These are phyloP conservation scores for Colletotrichum orbiculare DNA, from an alignment of 2,329 filamentous ascomycete genomes.

Conservation along the genomic window DNA sequence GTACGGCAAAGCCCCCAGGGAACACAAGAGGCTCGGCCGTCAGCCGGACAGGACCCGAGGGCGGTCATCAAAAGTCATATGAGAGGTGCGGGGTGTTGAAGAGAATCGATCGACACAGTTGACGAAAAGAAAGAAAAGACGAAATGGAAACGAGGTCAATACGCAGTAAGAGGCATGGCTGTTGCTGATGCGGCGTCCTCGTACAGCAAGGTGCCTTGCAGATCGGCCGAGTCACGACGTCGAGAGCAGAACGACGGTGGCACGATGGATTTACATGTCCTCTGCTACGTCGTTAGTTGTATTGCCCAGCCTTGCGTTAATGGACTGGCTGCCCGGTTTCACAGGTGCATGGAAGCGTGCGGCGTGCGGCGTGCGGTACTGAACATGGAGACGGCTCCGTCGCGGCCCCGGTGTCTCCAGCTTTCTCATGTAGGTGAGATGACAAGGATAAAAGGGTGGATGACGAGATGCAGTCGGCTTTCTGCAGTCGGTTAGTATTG, in stretches of 20 bases:
- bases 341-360: not conserved
- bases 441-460: conserved; percentile 14
- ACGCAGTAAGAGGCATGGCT: not conserved
- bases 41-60: not conserved
- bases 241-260: not conserved
- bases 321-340: not conserved
- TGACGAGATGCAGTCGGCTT: conserved; percentile 21
- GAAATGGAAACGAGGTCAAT: conserved; percentile 8
- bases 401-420: conserved; percentile 2
- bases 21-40: conserved; percentile 1
- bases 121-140: conserved; percentile 16
- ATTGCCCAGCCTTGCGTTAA: not conserved
- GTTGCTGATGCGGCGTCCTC: conserved; percentile 13
- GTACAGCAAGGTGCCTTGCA: conserved; percentile 22
- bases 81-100: conserved; percentile 11
- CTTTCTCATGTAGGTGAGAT: conserved; percentile 32
- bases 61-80: not conserved
- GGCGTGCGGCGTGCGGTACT: not conserved
- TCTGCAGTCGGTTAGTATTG: conserved; percentile 12
- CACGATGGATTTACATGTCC: conserved; percentile 2
- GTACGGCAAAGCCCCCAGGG: conserved; percentile 5
- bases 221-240: conserved; percentile 17
- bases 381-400: not conserved
- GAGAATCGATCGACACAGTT: conserved; percentile 3
- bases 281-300: conserved; percentile 1